Conservation (phyloP, 2,329 filamentous ascomycete genomes). For the Sordariomycetes sp. region DNA sequence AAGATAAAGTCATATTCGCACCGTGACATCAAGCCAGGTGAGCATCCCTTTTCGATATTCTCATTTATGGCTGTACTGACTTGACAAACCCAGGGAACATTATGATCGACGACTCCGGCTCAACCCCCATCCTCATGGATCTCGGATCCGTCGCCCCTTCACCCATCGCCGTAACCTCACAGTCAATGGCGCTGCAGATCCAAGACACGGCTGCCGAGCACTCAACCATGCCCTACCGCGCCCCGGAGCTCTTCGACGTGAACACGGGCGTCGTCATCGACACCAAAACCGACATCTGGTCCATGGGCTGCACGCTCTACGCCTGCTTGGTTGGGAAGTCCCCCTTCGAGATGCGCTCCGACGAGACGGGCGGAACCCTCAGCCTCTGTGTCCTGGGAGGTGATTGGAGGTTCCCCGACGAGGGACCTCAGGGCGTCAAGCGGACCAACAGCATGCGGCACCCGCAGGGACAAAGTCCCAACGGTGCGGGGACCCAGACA, state of each 20-base stretch:
- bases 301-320: conserved; percentile 92
- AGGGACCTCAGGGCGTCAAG: conserved; percentile 52
- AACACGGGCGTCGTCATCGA: conserved; percentile 88
- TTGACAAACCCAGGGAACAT: conserved; percentile 59
- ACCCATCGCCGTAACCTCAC: conserved; percentile 80
- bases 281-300: conserved; percentile 98
- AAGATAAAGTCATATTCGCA: conserved; percentile 79
- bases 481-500: conserved; percentile 14
- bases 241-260: conserved; percentile 95
- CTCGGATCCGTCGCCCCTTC: conserved; percentile 84
- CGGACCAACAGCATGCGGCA: conserved; percentile 31
- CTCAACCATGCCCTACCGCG: conserved; percentile 96
- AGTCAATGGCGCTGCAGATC: conserved; percentile 81
- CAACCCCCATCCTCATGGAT: conserved; percentile 91
- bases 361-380: conserved; percentile 90
- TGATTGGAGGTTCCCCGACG: conserved; percentile 94
- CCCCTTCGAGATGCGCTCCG: conserved; percentile 89
- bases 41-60: conserved; percentile 13
- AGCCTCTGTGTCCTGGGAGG: conserved; percentile 88
- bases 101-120: conserved; percentile 92
- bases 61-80: neutral
- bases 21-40: conserved; percentile 93
- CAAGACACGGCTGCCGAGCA: conserved; percentile 95
- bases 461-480: conserved; percentile 15
- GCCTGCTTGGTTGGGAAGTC: conserved; percentile 94